Percentiles rank a stretch among this genome's conserved stretches.
These are phyloP conservation scores for Pulchroboletus neoregius DNA, from an alignment of 1,284 basidiomycete species.

Conservation along the genomic window DNA sequence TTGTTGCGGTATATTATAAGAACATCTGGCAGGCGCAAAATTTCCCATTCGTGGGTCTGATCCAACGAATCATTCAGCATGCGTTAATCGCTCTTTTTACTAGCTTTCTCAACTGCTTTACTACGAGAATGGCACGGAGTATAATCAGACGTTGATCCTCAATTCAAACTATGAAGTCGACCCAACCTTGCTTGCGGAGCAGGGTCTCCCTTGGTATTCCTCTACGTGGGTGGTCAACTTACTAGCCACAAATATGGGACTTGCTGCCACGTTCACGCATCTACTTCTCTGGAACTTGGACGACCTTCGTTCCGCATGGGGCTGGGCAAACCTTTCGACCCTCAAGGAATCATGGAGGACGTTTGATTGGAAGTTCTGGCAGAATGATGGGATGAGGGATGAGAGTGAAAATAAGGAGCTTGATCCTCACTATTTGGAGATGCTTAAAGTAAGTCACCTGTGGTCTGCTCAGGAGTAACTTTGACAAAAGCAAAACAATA, in stretches of 20 bases:
- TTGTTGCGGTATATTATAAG: slow-evolving; percentile 42
- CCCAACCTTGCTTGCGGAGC: slow-evolving; percentile 37
- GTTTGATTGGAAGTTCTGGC: slow-evolving; percentile 45
- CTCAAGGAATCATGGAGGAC: slow-evolving; percentile 22
- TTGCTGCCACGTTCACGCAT: slow-evolving; percentile 50
- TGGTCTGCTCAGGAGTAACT: not conserved
- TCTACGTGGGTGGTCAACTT: slow-evolving; percentile 40
- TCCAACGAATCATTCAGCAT: not conserved
- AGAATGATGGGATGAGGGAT: slow-evolving; percentile 37
- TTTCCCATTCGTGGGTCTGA: slow-evolving; percentile 43
- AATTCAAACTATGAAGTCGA: slow-evolving; percentile 48
- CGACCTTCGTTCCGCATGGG: slow-evolving; percentile 43
- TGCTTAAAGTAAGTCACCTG: slow-evolving; percentile 40
- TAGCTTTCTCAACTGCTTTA: slow-evolving; percentile 46
- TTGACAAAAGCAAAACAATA: slow-evolving; percentile 14
- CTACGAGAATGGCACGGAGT: slow-evolving; percentile 45
- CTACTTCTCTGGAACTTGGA: slow-evolving; percentile 47
- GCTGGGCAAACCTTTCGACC: slow-evolving; percentile 35
- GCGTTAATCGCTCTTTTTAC: not conserved
- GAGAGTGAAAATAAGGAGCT: slow-evolving; percentile 29
- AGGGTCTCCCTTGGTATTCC: slow-evolving; percentile 38
- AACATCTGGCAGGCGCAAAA: slow-evolving; percentile 46
- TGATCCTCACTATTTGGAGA: slow-evolving; percentile 51
- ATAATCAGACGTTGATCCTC: slow-evolving; percentile 46
- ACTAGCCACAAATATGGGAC: slow-evolving; percentile 29